phyloP scores from a whole-genome alignment of 495 filamentous ascomycete genomes.

The Penicillium lagena region DNA sequence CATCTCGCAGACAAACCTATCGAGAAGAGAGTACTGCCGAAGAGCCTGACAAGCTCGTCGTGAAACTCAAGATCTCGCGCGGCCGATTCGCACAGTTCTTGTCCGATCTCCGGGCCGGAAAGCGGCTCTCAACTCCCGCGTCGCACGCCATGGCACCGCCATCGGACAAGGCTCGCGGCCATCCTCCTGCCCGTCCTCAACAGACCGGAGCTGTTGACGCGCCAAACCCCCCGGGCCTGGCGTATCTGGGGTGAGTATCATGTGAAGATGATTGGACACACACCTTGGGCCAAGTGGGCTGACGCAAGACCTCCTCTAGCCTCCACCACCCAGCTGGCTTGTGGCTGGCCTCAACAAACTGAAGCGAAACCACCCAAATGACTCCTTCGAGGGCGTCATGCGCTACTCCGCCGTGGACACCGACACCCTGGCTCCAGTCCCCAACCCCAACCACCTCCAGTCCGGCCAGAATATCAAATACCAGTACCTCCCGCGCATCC shows the following conservation, averaged over 20 bases:
- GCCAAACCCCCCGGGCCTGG: constrained; percentile 49
- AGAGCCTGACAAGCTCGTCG: constrained; percentile 53
- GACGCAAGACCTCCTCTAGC: constrained; percentile 35
- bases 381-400: constrained; percentile 83
- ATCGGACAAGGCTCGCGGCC: constrained; percentile 31
- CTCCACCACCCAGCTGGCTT: constrained; percentile 79
- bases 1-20: constrained; percentile 52
- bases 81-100: constrained; percentile 25
- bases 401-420: constrained; percentile 71
- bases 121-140: constrained; percentile 9
- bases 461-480: constrained; percentile 52
- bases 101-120: constrained; percentile 15
- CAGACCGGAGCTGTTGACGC: constrained; percentile 62
- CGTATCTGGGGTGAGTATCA: constrained; percentile 51
- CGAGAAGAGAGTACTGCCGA: constrained; percentile 66
- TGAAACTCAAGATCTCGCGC: constrained; percentile 66
- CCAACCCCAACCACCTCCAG: constrained; percentile 41
- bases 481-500: constrained; percentile 76
- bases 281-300: too few species aligned
- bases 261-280: neutral
- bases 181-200: constrained; percentile 27
- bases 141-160: constrained; percentile 57
- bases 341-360: constrained; percentile 55
- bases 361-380: constrained; percentile 58
- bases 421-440: constrained; percentile 50